Conservation (phyloP, 306 rosid species). For the Aeschynomene evenia region DNA sequence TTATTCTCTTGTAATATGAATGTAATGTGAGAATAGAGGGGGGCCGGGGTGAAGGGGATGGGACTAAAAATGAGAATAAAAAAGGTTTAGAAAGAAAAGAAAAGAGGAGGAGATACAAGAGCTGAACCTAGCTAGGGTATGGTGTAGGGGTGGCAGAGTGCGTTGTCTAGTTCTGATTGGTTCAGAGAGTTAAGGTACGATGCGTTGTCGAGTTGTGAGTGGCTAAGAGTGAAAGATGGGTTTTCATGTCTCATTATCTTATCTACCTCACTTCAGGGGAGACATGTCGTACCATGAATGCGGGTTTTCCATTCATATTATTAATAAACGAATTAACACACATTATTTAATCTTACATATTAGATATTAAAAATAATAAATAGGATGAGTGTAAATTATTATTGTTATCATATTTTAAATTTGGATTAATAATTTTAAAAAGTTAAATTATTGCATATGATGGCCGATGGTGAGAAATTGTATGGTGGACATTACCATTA, state of each 20-base stretch:
- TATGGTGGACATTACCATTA: too few relatives aligned
- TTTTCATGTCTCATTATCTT: constrained; percentile 14
- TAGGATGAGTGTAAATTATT: too few relatives aligned
- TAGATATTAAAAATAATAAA: too few relatives aligned
- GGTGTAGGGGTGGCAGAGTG: not conserved
- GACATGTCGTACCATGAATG: constrained; percentile 37
- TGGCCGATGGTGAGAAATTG: too few relatives aligned
- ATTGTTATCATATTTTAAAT: too few relatives aligned
- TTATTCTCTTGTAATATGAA: too few relatives aligned
- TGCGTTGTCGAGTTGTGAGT: constrained; percentile 26
- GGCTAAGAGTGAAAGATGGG: not conserved
- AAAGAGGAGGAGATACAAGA: not conserved
- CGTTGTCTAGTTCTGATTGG: constrained; percentile 47
- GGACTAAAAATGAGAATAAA: not conserved
- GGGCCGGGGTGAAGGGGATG: too few relatives aligned
- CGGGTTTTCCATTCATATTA: constrained; percentile 14
- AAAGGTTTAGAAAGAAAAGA: not conserved
- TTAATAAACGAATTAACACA: too few relatives aligned
- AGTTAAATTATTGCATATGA: too few relatives aligned
- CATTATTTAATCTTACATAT: too few relatives aligned
- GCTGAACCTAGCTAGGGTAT: not conserved
- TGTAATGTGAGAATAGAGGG: too few relatives aligned
- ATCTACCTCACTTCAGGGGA: constrained; percentile 6
- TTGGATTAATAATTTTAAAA: too few relatives aligned
- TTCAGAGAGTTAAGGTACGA: not conserved